Conservation (phyloP, 768 basidiomycete species). For the Phlebiopsis flavidoalba region DNA sequence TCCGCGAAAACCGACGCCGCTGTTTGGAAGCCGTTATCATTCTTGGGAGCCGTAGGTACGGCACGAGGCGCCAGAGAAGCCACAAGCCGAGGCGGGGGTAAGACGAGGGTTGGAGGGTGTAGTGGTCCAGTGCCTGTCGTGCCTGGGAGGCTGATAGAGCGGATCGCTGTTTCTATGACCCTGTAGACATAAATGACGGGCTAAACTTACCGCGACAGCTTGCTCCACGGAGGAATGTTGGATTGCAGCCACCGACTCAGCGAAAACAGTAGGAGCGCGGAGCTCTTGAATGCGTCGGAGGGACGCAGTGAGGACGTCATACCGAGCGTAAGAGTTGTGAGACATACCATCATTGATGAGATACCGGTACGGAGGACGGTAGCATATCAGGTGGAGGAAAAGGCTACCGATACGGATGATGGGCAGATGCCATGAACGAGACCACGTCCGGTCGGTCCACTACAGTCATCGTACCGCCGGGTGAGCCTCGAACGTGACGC, state of each 20-base stretch:
- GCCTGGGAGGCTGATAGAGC: neutral
- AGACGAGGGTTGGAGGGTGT: neutral
- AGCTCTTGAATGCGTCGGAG: neutral
- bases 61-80: neutral
- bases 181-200: neutral
- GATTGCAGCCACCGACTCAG: neutral
- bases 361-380: constrained; percentile 25
- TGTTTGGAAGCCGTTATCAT: neutral
- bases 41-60: neutral
- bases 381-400: constrained; percentile 11
- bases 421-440: constrained; percentile 23
- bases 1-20: constrained; percentile 34
- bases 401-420: constrained; percentile 23
- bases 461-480: constrained; percentile 9
- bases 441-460: constrained; percentile 27
- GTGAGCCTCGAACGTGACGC: neutral
- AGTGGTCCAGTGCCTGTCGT: neutral
- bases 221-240: neutral
- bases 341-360: constrained; percentile 38
- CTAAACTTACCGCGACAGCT: neutral
- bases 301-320: neutral
- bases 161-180: neutral
- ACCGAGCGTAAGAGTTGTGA: neutral
- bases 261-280: neutral
- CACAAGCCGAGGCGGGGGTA: neutral